phyloP scores from a whole-genome alignment of 805 yeast species.

The Blastobotrys robertii region DNA sequence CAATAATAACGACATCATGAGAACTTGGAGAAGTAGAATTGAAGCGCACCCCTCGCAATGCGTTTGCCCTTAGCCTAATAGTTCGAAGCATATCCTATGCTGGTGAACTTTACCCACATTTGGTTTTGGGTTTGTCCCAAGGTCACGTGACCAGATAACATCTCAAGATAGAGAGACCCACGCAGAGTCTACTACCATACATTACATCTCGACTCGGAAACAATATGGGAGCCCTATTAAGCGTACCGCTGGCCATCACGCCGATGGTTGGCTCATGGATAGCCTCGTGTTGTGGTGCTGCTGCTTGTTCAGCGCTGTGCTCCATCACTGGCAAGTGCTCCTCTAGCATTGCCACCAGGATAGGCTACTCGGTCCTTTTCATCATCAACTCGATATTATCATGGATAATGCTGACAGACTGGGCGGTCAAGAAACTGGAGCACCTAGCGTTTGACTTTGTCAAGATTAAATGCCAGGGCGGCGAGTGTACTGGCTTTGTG shows the following conservation, averaged over 20 bases:
- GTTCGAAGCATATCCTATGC: no score
- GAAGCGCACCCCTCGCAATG: no score
- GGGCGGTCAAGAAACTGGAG: conserved; percentile 65
- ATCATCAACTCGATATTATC: conserved; percentile 71
- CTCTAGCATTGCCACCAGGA: conserved; percentile 74
- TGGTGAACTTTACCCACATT: no score
- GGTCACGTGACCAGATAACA: no score
- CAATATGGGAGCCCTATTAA: conserved; percentile 32
- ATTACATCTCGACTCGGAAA: not conserved
- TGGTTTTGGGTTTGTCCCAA: no score
- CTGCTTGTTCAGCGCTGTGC: conserved; percentile 60
- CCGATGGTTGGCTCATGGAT: conserved; percentile 57
- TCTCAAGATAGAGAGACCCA: no score
- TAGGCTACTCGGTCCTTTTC: conserved; percentile 74
- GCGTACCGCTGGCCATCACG: conserved; percentile 46
- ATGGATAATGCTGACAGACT: conserved; percentile 86
- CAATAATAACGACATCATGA: conserved; percentile 73
- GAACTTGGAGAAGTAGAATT: not conserved
- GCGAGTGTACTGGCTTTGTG: conserved; percentile 82
- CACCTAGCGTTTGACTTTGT: conserved; percentile 58
- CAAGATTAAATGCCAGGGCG: conserved; percentile 68
- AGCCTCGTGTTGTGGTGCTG: conserved; percentile 75
- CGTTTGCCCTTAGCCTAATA: no score
- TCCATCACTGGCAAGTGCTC: conserved; percentile 49
- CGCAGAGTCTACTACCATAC: no score